Evolutionary conservation across 1,284 basidiomycete genomes (phyloP).

Genomic region (Sphagnurus paluster): DNA sequence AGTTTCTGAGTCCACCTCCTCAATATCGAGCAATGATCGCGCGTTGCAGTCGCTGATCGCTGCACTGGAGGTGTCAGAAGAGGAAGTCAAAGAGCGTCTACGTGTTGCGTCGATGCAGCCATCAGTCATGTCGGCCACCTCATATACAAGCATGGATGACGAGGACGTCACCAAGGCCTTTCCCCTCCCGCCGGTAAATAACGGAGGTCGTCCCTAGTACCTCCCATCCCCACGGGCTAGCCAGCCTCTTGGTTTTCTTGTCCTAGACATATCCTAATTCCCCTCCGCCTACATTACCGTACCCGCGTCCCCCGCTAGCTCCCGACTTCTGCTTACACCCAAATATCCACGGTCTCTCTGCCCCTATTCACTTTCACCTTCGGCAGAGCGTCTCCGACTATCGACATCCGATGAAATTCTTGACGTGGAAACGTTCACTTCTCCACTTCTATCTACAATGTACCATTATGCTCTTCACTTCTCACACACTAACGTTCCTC

Average conservation of each 20-base stretch:
- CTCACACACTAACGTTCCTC: not conserved
- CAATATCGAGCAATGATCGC: constrained; percentile 41
- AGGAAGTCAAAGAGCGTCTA: constrained; percentile 42
- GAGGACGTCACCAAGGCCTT: constrained; percentile 36
- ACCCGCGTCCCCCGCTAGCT: not conserved
- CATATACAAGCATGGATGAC: constrained; percentile 31
- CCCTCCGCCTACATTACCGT: not conserved
- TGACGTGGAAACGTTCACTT: not conserved
- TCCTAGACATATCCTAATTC: constrained; percentile 11
- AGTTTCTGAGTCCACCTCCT: constrained; percentile 29
- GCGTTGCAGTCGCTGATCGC: constrained; percentile 64
- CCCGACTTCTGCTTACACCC: not conserved
- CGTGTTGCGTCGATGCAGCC: constrained; percentile 53
- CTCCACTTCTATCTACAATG: not conserved
- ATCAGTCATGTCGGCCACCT: constrained; percentile 34
- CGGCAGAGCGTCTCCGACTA: not conserved
- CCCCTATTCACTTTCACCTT: not conserved
- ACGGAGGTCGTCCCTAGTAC: constrained; percentile 6
- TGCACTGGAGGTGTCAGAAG: constrained; percentile 51
- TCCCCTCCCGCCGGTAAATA: constrained; percentile 31
- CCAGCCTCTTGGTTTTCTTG: constrained; percentile 5
- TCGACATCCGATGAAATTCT: not conserved
- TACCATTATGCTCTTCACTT: not conserved
- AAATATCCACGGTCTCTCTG: too few relatives aligned
- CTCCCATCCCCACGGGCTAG: constrained; percentile 1